Conservation (phyloP, 2,329 filamentous ascomycete genomes). For the Clarireedia paspali region DNA sequence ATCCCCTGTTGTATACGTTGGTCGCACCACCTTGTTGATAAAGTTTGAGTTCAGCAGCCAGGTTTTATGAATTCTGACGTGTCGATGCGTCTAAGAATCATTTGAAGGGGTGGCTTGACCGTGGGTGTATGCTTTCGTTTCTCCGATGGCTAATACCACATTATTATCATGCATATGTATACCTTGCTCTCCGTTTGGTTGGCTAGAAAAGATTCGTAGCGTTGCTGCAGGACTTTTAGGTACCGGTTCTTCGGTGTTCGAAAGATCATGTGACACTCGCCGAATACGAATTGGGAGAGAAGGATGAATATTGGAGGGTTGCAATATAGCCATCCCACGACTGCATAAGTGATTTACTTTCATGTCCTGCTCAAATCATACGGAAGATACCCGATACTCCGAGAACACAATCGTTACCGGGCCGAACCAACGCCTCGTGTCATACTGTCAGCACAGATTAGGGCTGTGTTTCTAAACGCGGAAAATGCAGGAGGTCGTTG, state of each 20-base stretch:
- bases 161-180: constrained; percentile 7
- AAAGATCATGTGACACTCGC: constrained; percentile 7
- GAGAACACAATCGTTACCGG: too few species aligned
- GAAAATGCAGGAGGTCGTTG: too few species aligned
- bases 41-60: neutral
- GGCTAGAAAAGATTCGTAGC: constrained; percentile 3
- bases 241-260: constrained; percentile 5
- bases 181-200: constrained; percentile 6
- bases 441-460: too few species aligned
- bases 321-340: neutral
- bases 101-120: neutral
- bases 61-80: constrained; percentile 11
- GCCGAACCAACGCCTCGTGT: too few species aligned
- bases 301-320: constrained; percentile 3
- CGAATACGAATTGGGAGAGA: neutral
- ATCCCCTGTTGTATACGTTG: too few species aligned
- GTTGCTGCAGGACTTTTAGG: constrained; percentile 8
- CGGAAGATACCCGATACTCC: too few species aligned
- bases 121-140: constrained; percentile 1
- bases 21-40: too few species aligned
- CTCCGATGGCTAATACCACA: constrained; percentile 6
- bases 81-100: constrained; percentile 8
- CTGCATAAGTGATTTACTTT: constrained; percentile 8
- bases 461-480: too few species aligned
- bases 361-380: too few species aligned